Percentiles rank a stretch among this genome's conserved stretches.
phyloP scores from a whole-genome alignment of 2,329 filamentous ascomycete species.

The Sporothrix schenckii region DNA sequence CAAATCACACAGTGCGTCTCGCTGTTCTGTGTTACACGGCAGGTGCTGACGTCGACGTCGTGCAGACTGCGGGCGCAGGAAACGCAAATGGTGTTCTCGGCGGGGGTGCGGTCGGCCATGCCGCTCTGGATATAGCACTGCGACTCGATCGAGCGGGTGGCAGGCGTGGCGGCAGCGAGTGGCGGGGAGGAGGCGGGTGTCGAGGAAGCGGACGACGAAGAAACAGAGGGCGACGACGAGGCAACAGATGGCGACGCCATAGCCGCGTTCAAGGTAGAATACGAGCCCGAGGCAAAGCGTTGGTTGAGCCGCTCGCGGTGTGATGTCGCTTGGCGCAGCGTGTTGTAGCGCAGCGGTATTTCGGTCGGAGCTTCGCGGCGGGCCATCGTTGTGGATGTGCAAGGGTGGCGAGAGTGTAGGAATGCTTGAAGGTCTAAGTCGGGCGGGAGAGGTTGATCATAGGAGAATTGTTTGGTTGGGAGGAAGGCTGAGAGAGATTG shows the following conservation, averaged over 20 bases:
- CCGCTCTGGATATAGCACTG: slow-evolving; percentile 52
- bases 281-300: slow-evolving; percentile 25
- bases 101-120: slow-evolving; percentile 45
- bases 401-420: not conserved
- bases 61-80: slow-evolving; percentile 46
- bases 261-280: not conserved
- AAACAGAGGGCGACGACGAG: not conserved
- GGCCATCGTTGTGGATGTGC: slow-evolving; percentile 18
- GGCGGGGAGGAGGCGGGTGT: not conserved
- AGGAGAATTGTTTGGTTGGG: not conserved
- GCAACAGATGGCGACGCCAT: not conserved
- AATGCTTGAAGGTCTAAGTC: not conserved
- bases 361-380: slow-evolving; percentile 8
- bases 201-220: slow-evolving; percentile 4
- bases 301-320: slow-evolving; percentile 29
- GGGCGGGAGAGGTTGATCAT: not conserved
- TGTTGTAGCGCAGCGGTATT: not conserved
- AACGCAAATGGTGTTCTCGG: slow-evolving; percentile 46
- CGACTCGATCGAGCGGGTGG: slow-evolving; percentile 30
- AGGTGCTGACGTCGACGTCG: slow-evolving; percentile 26
- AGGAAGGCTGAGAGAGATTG: not conserved
- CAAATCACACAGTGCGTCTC: slow-evolving; percentile 45
- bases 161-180: not conserved
- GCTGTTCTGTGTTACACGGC: slow-evolving; percentile 23
- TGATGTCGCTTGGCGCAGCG: slow-evolving; percentile 25